phyloP scores from a whole-genome alignment of 1,139 yeast genomes.

The Suhomyces bribrorum region DNA sequence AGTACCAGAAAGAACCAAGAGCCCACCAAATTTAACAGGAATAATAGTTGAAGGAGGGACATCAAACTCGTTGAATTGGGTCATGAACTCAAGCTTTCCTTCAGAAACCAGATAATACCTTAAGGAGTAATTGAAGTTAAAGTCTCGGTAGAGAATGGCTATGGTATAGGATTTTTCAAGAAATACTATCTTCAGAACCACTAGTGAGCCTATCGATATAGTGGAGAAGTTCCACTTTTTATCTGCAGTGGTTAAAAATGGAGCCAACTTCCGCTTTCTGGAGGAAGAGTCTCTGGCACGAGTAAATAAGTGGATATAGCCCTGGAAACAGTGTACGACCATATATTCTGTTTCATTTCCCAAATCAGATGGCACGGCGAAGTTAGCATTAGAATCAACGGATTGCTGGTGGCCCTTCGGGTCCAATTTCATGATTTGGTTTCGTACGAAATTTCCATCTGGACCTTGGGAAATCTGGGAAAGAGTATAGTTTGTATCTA shows the following conservation, averaged over 20 bases:
- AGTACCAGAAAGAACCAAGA: slow-evolving; percentile 31
- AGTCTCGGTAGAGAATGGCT: slow-evolving; percentile 40
- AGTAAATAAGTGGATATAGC: slow-evolving; percentile 27
- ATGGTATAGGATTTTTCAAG: slow-evolving; percentile 14
- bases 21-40: slow-evolving; percentile 30
- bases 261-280: slow-evolving; percentile 5
- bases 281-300: not conserved
- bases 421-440: slow-evolving; percentile 20
- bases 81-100: slow-evolving; percentile 5
- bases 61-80: slow-evolving; percentile 38
- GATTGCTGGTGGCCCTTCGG: slow-evolving; percentile 31
- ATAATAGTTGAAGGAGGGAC: slow-evolving; percentile 35
- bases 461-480: slow-evolving; percentile 8
- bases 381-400: slow-evolving; percentile 26
- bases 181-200: slow-evolving; percentile 26
- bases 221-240: slow-evolving; percentile 17
- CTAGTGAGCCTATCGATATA: slow-evolving; percentile 30
- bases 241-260: slow-evolving; percentile 1
- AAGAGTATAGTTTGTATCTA: slow-evolving; percentile 14
- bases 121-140: slow-evolving; percentile 33
- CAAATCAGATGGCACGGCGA: slow-evolving; percentile 17
- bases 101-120: slow-evolving; percentile 28
- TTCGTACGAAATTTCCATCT: slow-evolving; percentile 4
- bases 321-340: slow-evolving; percentile 33
- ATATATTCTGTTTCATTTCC: slow-evolving; percentile 15